These are phyloP conservation scores for Apostasia shenzhenica DNA, from an alignment of 106 monocot genomes.

Conservation along the genomic window DNA sequence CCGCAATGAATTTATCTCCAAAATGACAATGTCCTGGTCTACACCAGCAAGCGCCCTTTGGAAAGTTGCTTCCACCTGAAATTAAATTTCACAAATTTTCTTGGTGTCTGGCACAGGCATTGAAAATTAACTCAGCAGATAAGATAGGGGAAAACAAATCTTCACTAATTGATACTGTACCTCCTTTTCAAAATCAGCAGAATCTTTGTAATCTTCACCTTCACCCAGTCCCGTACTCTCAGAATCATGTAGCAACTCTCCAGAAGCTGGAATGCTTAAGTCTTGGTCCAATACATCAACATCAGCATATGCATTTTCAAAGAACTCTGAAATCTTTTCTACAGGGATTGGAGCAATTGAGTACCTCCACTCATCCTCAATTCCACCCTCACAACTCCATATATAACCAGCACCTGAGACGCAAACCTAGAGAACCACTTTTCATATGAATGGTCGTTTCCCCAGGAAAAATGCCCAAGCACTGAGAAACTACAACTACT, in stretches of 20 bases:
- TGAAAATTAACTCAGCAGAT: background rate
- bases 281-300: conserved; percentile 48
- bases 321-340: conserved; percentile 54
- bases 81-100: conserved; percentile 4
- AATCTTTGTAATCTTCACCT: conserved; percentile 54
- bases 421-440: conserved; percentile 28
- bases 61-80: conserved; percentile 96
- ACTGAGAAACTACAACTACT: no score
- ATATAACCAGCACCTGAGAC: conserved; percentile 76
- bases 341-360: conserved; percentile 83
- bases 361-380: conserved; percentile 81
- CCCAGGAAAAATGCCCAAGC: background rate
- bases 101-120: background rate
- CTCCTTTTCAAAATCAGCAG: conserved; percentile 90
- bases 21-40: conserved; percentile 65
- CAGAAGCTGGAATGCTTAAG: conserved; percentile 32
- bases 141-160: background rate
- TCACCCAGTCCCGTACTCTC: conserved; percentile 50
- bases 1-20: conserved; percentile 88
- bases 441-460: background rate
- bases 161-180: conserved; percentile 19
- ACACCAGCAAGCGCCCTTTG: conserved; percentile 74
- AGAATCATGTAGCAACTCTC: conserved; percentile 55
- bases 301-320: conserved; percentile 20
- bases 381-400: conserved; percentile 65